Evolutionary conservation across 768 basidiomycete genomes (phyloP).

Genomic region (Pisolithus microcarpus): DNA sequence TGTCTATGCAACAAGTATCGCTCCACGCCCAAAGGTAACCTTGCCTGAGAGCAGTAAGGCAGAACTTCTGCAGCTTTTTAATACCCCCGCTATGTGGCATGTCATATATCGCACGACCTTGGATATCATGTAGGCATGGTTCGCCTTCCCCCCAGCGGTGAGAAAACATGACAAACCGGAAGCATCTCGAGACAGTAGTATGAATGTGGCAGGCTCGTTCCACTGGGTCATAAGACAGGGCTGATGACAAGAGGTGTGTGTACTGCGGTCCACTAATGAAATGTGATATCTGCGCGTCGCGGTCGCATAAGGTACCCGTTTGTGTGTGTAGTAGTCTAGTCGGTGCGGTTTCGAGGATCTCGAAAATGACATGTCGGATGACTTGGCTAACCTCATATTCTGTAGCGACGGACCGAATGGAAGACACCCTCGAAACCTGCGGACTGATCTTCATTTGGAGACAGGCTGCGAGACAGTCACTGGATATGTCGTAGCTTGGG

Average conservation of each 20-base stretch:
- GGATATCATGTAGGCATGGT: neutral
- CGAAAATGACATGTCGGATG: neutral
- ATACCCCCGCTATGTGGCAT: neutral
- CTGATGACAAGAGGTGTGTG: neutral
- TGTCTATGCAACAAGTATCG: conserved; percentile 6
- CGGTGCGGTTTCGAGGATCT: neutral
- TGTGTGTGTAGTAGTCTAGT: neutral
- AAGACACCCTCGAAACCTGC: neutral
- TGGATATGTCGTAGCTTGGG: neutral
- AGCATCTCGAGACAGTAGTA: neutral
- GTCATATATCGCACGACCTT: neutral
- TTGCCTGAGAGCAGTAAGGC: neutral
- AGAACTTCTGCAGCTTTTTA: conserved; percentile 1
- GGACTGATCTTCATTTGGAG: neutral
- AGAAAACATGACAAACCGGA: conserved; percentile 2
- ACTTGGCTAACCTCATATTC: neutral
- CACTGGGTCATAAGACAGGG: neutral
- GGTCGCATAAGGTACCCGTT: neutral
- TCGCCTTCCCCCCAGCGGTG: conserved; percentile 3
- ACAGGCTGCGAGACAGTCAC: neutral
- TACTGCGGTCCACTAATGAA: neutral
- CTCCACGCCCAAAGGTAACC: conserved; percentile 1
- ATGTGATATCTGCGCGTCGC: neutral
- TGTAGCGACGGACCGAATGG: too few relatives aligned
- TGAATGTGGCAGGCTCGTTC: neutral